Percentiles rank a stretch among this genome's conserved stretches.
Conservation (phyloP, 306 rosid species). For the Cucumis hystrix region DNA sequence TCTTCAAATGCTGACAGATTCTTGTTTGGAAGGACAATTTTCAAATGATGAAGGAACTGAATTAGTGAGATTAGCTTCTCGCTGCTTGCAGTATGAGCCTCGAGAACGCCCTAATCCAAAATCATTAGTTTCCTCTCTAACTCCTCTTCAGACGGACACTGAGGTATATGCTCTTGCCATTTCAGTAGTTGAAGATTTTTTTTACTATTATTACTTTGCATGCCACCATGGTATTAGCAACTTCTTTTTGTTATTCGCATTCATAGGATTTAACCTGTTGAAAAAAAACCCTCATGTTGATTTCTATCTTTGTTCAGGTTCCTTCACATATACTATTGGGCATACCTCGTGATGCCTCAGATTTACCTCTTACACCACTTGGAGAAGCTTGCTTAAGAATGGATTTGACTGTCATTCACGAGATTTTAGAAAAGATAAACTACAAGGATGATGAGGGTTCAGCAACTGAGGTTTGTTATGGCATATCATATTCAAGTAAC, state of each 20-base stretch:
- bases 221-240: neutral
- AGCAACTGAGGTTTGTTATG: constrained; percentile 65
- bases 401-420: constrained; percentile 86
- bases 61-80: constrained; percentile 85
- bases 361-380: constrained; percentile 56
- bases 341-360: constrained; percentile 40
- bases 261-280: neutral
- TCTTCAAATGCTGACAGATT: constrained; percentile 78
- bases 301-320: constrained; percentile 33
- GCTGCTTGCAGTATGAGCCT: constrained; percentile 84
- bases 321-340: constrained; percentile 84
- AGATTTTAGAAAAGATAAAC: constrained; percentile 70
- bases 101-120: constrained; percentile 94
- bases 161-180: constrained; percentile 40
- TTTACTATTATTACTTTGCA: neutral
- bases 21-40: constrained; percentile 92
- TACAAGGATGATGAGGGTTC: constrained; percentile 95
- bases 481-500: neutral
- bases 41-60: constrained; percentile 85
- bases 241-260: neutral
- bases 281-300: neutral
- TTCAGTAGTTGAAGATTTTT: neutral
- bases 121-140: constrained; percentile 63
- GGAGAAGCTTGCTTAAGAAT: constrained; percentile 75
- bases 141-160: constrained; percentile 76